Base-by-base conservation (phyloP, 306 rosid genomes). In the Cicer pinnatifidum region DNA sequence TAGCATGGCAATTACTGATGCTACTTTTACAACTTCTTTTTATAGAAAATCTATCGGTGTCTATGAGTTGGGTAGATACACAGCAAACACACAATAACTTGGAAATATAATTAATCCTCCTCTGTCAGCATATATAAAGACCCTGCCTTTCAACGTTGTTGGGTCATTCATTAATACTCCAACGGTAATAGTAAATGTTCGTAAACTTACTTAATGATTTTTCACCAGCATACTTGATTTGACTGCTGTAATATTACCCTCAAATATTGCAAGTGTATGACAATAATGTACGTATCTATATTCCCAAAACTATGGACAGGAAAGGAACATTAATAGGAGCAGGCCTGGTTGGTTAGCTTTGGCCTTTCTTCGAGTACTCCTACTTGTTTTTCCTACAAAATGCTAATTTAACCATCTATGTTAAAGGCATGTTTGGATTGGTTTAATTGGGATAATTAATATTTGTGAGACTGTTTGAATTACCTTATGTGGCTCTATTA, bases 161-260 rank as follows among this genome's bases (percentile, higher is more conserved):
- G 82, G 54, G 44, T 44, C 43, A 45, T 74, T 72, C 77, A 67
- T 80, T 28, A 72, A 61, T 61, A 67, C 78, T 69, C 41, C 76
- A 84, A 40, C 80, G 39, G 67, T 39, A 37, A 16, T n/a, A 66
- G 65, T 84, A 53, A 75, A 75, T 75, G 68, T 20, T 60, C 54
- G 40, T 59, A 44, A 68, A 57, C 44, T 72, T 78, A 41, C 72
- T 15, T 37, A 37, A 13, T 56, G 40, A 0, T 68, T 16, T 17
- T 59, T 46, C 50, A 39, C 67, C 71, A 39, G 68, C 9, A 0
- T 4, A 17, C 0, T 57, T 66, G 47, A 20, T 57, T 57, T 73
- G 62, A 66, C 67, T 0, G 3, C n/a, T 20, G 45, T 46, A 66
- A 65, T n/a, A 11, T 41, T 44, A 6, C 41, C 75, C 66, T 66